Base-by-base conservation (phyloP, 2,329 filamentous ascomycete genomes). In the Aspergillus brunneoviolaceus region DNA sequence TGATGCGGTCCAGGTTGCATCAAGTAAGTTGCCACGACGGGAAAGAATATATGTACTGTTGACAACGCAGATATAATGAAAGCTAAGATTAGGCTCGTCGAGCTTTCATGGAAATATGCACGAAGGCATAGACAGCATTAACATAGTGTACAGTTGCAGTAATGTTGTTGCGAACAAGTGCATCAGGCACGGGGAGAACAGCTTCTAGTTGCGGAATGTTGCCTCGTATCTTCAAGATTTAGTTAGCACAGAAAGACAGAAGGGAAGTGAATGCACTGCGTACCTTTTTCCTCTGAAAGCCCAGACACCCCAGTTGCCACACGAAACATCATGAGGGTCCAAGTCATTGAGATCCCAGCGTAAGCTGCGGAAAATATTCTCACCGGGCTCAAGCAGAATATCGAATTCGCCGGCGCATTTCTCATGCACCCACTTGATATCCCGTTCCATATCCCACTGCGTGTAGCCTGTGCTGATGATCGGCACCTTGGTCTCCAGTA, bases 271-370 rank as follows among this genome's bases (percentile, higher is more conserved):
- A 53, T n/a, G 48, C 14, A 19, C 39, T 45, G 68, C 85, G 69
- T 85, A 97, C 86, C 94, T 89, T 86, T 99, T 99, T 69, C 95
- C 95, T 78, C 95, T 87, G 81, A 99, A 99, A 14, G 89, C 92
- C 92, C 96, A 99, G 2, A 96, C 82, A 11, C 95, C 95, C 92
- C 92, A 99, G 77, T 99, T 99, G 58, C 95, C 94, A 71, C 92
- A 96, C 69, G 89, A 96, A 63, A 98, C 82, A 76, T 98, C 95
- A 72, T 96, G 91, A 6, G 94, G 93, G 74, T 97, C 95, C 65
- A 95, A 80, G 72, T 99, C 96, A 72, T 99, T 97, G 71, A 99
- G 77, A 78, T 99, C 96, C 96, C 96, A 99, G 70, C 94, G 84
- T 74, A 97, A 77, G 79, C 95, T 99, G 70, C 94, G 85, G 81